Base-by-base conservation (phyloP, 345 rosid genomes). In the Acer saccharum region DNA sequence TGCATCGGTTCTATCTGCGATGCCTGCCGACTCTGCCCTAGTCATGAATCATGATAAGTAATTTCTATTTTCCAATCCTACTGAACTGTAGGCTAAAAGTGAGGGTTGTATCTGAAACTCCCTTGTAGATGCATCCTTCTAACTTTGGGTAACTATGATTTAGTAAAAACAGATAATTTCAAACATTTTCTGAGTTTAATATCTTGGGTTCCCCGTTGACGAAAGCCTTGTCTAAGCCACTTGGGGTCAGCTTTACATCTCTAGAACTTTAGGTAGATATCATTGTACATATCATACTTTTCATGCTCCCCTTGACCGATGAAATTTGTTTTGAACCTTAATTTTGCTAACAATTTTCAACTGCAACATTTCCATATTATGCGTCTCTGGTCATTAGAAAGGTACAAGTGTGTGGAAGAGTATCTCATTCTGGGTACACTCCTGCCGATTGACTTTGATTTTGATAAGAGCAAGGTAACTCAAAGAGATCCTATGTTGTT, bases 401-500 rank as follows among this genome's bases (percentile, higher is more conserved):
- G 85, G 79, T 91, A 85, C 84, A 89, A 84, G 77, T 90, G 97
- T 68, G 66, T 88, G 68, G 94, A 87, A 83, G 96, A 93, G 76
- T 93, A 93, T 84, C 65, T 92, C 20, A 61, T 92, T 57, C 91
- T 94, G 46, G 82, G 84, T 85, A 79, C 82, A 69, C 73, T 60
- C 43, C 82, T 93, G 52, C 83, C 93, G 80, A 76, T 91, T 75
- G 98, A 95, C 84, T 93, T 92, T 66, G 99, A 90, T 85, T 95
- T 95, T 75, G 99, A 95, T 79, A 96, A 95, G 87, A 93, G 88
- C 89, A 95, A 95, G 99, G 99, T 95, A 88, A 76, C 71, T 52
- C 54, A 23, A 58, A 20, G 27, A 35, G 27, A 58, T 46, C 41
- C 8, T n/a, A 43, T 76, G 55, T 44, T 48, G 1, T 65, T 72